phyloP scores from a whole-genome alignment of 495 filamentous ascomycete species.

The Hyaloscypha finlandica region DNA sequence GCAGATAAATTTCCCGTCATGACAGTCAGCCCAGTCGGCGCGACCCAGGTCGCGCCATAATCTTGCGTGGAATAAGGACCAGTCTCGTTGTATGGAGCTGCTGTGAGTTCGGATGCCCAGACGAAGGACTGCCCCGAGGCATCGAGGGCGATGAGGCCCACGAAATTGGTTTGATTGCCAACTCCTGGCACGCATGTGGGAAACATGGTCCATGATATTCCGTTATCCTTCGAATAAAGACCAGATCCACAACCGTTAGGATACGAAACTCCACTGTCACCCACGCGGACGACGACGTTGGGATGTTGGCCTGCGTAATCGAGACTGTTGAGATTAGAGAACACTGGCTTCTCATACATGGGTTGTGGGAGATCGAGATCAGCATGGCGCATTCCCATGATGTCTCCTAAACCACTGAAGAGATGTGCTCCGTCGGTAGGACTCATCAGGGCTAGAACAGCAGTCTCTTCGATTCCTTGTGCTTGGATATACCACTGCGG shows the following conservation, averaged over 20 bases:
- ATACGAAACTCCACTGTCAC: slow-evolving; percentile 11
- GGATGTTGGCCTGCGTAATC: slow-evolving; percentile 14
- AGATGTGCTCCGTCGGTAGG: slow-evolving; percentile 15
- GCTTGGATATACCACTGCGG: slow-evolving; percentile 17
- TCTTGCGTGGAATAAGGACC: slow-evolving; percentile 14
- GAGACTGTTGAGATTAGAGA: slow-evolving; percentile 14
- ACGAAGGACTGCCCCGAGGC: slow-evolving; percentile 14
- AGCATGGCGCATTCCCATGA: slow-evolving; percentile 13
- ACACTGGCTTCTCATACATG: slow-evolving; percentile 3
- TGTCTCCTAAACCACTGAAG: slow-evolving; percentile 13
- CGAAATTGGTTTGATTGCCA: slow-evolving; percentile 4
- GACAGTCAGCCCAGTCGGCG: slow-evolving; percentile 12
- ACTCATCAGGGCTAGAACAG: slow-evolving; percentile 13
- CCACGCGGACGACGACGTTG: slow-evolving; percentile 8
- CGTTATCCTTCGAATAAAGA: slow-evolving; percentile 5
- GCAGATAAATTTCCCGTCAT: slow-evolving; percentile 6
- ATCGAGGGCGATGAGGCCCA: slow-evolving; percentile 11
- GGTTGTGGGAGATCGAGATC: slow-evolving; percentile 5
- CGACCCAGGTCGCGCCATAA: slow-evolving; percentile 11
- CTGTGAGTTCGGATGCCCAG: slow-evolving; percentile 5
- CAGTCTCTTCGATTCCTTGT: slow-evolving; percentile 17
- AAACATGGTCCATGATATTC: slow-evolving; percentile 6
- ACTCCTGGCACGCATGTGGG: slow-evolving; percentile 10
- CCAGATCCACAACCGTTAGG: slow-evolving; percentile 16
- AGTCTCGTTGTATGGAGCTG: slow-evolving; percentile 9